phyloP scores from a whole-genome alignment of 306 rosid genomes.

The Mimosa pudica region DNA sequence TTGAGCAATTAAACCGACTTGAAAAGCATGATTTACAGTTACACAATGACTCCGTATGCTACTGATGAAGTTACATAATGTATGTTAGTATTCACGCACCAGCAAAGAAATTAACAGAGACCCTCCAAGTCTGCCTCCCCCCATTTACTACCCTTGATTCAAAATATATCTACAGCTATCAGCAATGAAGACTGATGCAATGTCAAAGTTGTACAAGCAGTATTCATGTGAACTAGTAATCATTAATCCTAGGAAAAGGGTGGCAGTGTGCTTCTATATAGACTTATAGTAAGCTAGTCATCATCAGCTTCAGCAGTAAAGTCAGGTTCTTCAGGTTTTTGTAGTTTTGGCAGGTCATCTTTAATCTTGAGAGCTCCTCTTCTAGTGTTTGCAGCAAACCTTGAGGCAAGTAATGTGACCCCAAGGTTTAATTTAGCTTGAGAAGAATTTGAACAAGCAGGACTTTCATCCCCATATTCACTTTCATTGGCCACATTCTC shows the following conservation, averaged over 20 bases:
- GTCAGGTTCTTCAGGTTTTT: constrained; percentile 93
- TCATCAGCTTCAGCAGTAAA: constrained; percentile 73
- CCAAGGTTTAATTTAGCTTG: constrained; percentile 73
- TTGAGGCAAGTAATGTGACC: constrained; percentile 79
- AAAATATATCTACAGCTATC: neutral
- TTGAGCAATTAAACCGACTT: neutral
- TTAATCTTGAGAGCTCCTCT: constrained; percentile 79
- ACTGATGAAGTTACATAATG: neutral
- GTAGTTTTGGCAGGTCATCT: constrained; percentile 82
- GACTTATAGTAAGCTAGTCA: constrained; percentile 39
- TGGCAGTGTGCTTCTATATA: neutral
- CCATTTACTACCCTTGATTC: neutral
- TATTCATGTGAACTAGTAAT: constrained; percentile 26
- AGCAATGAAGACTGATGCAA: neutral
- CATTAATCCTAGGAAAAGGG: constrained; percentile 26
- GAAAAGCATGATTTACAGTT: constrained; percentile 5
- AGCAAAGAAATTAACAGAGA: neutral
- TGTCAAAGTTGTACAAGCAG: neutral
- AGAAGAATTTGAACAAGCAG: constrained; percentile 55
- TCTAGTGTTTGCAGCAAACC: constrained; percentile 93
- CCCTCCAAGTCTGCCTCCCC: neutral
- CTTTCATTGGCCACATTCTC: constrained; percentile 48
- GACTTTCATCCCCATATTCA: constrained; percentile 45
- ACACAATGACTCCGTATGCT: neutral
- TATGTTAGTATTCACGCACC: neutral